Percentiles rank a stretch among this genome's conserved stretches.
phyloP scores from a whole-genome alignment of 768 basidiomycete genomes.

The Candolleomyces efflorescens region DNA sequence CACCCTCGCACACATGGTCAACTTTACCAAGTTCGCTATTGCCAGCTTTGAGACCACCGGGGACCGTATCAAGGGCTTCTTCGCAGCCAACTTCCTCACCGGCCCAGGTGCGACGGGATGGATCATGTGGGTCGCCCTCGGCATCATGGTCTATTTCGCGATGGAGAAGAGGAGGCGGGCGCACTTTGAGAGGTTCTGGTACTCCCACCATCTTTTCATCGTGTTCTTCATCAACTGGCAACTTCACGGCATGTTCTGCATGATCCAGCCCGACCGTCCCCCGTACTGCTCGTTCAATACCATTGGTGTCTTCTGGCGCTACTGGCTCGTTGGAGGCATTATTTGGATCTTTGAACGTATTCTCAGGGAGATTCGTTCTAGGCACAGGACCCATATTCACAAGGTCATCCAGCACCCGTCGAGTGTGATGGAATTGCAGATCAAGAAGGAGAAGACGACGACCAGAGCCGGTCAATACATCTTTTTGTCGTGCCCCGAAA shows the following conservation, averaged over 20 bases:
- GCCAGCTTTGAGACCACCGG: constrained; percentile 44
- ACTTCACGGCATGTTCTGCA: constrained; percentile 94
- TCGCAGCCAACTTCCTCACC: constrained; percentile 74
- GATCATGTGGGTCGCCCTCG: constrained; percentile 77
- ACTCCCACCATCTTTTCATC: constrained; percentile 85
- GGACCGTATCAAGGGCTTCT: constrained; percentile 63
- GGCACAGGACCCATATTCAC: constrained; percentile 88
- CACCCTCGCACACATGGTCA: constrained; percentile 81
- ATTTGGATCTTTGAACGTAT: constrained; percentile 88
- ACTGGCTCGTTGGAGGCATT: constrained; percentile 84
- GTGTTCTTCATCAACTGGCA: constrained; percentile 95
- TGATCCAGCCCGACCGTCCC: constrained; percentile 87
- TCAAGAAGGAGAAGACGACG: constrained; percentile 91
- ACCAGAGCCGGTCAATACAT: constrained; percentile 90
- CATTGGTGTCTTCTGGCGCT: constrained; percentile 96
- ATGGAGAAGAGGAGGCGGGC: constrained; percentile 73
- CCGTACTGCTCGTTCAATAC: constrained; percentile 83
- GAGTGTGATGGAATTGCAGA: constrained; percentile 91
- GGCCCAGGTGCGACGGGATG: constrained; percentile 84
- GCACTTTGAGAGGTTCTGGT: constrained; percentile 89
- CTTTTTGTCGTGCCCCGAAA: constrained; percentile 85
- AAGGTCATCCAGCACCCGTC: constrained; percentile 96
- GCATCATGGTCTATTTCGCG: constrained; percentile 81
- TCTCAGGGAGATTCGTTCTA: constrained; percentile 86
- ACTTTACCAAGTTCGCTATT: constrained; percentile 67